Evolutionary conservation across 257 asterid species (phyloP), one percentile per base, ranked within the genome.

Genomic region (Penstemon eatonii): DNA sequence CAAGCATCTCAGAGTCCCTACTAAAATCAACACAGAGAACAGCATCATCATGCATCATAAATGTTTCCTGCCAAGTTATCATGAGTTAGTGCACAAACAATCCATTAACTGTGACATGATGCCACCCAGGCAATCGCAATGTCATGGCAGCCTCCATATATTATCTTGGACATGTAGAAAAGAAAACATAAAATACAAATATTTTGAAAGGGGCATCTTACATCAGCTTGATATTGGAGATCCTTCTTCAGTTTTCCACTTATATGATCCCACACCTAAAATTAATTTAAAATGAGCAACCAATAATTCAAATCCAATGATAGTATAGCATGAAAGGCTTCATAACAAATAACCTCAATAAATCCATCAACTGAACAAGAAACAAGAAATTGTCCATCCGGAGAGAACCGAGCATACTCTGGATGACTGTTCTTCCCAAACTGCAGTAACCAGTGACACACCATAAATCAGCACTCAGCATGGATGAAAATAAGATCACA

Each of bases 211-310:
- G 63, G 44, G 59, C 72, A 82, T 80, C 97, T 81, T 76, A 90
- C 99, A 73, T 93, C 97, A 79, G 97, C 96, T 81, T 93, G 99
- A 80, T 93, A 93, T 67, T 89, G 97, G 71, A 93, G 97, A 87
- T 93, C 99, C 85, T 93, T 93, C 83, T 93, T 90, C 75, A 91
- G 82, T 72, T 93, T 93, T 65, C 97, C 97, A 76, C 96, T 93
- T 73, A 90, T 79, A 70, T 93, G 89, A 75, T 93, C 99, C 99
- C 99, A 93, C 44, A 93, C 99, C 98, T 93, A 76, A 67, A 65
- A 61, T 42, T 54, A 65, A 80, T 71, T 25, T 41, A 59, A 68
- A 71, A 60, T 75, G 62, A 80, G 80, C 74, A 69, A 51, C 67
- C 55, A 62, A 56, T 33, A 67, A 49, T n/a, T 13, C 40, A 19